Evolutionary conservation across 2,329 filamentous ascomycete genomes (phyloP), one percentile per base, ranked within the genome.

Genomic region (Orbilia javanica): DNA sequence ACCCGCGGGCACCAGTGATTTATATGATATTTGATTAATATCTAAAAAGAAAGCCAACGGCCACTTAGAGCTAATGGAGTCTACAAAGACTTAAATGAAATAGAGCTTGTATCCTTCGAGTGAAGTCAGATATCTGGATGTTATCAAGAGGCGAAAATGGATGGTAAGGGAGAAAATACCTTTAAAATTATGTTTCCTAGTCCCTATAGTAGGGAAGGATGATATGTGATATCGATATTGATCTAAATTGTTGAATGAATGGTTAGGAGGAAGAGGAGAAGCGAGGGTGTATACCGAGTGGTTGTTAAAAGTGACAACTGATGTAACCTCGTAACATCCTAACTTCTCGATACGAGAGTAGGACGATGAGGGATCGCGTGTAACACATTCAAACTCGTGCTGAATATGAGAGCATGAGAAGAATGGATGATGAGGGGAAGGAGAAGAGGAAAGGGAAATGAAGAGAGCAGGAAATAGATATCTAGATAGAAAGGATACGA

Each of bases 131-230:
- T 15, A 39, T 39, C 3, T 39, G 36, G n/a, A 36, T 36, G 34
- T 6, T 11, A 36, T 11, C 34, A 15, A 39, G 13, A 3, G 11
- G 11, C n/a, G n/a, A 15, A 39, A 39, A 11, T 39, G 36, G 36
- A 39, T 2, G 36, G n/a, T 3, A 3, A 15, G 11, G n/a, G 10
- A 3, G n/a, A 13, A 15, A 20, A 50, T 50, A 50, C 46, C 46
- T 50, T 48, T 18, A 22, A 1, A 48, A 2, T 11, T 50, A 15
- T 50, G 22, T 4, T 27, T 50, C 11, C 46, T 27, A 15, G 22
- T 27, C 46, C 46, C 46, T 50, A 27, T 50, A 50, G 8, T 50
- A 50, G 46, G 46, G 46, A 50, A 15, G 46, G 22, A 50, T 15
- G 22, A 27, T 50, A 27, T 50, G 10, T 25, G n/a, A 27, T 20